Percentiles rank a stretch among this genome's conserved stretches.
phyloP scores from a whole-genome alignment of 2,329 filamentous ascomycete species.

The Aspergillus fumigatiaffinis region DNA sequence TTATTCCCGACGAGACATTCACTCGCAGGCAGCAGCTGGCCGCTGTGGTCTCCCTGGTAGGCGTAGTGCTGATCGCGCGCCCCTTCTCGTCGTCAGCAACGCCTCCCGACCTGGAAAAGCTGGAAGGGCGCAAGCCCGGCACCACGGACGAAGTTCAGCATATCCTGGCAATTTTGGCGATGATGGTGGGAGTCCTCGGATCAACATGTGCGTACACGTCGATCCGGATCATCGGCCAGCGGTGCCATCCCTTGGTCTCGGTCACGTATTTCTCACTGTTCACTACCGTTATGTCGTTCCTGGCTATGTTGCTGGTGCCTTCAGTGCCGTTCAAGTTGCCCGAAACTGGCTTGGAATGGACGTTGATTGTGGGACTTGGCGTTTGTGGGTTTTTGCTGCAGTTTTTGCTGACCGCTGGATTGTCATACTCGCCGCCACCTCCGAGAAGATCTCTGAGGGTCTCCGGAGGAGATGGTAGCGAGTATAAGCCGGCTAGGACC shows the following conservation, averaged over 20 bases:
- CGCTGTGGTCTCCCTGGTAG: constrained; percentile 68
- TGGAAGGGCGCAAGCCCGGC: constrained; percentile 23
- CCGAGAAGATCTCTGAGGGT: constrained; percentile 7
- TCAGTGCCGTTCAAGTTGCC: constrained; percentile 57
- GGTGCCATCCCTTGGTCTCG: constrained; percentile 75
- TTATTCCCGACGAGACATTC: constrained; percentile 70
- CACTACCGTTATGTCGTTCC: constrained; percentile 63
- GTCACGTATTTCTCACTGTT: constrained; percentile 78
- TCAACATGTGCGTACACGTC: constrained; percentile 70
- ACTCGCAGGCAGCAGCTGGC: constrained; percentile 73
- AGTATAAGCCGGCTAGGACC: constrained; percentile 1
- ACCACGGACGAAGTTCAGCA: constrained; percentile 58
- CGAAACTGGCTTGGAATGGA: constrained; percentile 56
- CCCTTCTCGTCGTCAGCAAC: constrained; percentile 45
- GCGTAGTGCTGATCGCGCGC: constrained; percentile 78
- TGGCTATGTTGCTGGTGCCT: constrained; percentile 56
- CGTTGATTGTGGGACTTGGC: constrained; percentile 64
- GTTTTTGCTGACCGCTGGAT: constrained; percentile 74
- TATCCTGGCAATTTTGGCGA: constrained; percentile 65
- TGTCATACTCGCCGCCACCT: constrained; percentile 65
- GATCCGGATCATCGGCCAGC: constrained; percentile 74
- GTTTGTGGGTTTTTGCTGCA: constrained; percentile 78
- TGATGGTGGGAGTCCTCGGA: constrained; percentile 73
- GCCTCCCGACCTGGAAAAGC: constrained; percentile 13
- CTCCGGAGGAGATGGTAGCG: constrained; percentile 1